A percentile compares a stretch with the other conserved stretches of the same genome.
phyloP scores from a whole-genome alignment of 2,329 filamentous ascomycete genomes.

The Alternaria postmessia region DNA sequence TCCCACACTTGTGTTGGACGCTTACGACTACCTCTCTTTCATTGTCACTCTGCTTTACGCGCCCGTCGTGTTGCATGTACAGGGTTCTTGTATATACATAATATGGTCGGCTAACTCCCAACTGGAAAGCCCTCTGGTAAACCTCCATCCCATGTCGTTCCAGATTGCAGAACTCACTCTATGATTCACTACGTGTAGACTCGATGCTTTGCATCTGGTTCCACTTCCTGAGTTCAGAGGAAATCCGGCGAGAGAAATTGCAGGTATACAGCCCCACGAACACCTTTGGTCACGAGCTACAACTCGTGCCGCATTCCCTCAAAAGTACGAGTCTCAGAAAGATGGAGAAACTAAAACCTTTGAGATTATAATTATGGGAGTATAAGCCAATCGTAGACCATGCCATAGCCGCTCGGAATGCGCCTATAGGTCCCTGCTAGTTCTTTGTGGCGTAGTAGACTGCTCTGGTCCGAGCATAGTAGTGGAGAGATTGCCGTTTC shows the following conservation, averaged over 20 bases:
- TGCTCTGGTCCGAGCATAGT: neutral
- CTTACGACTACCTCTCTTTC: neutral
- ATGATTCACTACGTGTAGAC: neutral
- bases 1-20: neutral
- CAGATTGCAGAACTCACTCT: neutral
- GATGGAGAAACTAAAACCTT: neutral
- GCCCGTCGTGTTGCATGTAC: neutral
- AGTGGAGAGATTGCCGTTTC: neutral
- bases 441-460: neutral
- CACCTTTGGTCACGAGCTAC: neutral
- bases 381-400: neutral
- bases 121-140: neutral
- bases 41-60: neutral
- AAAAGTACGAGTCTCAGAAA: neutral
- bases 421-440: neutral
- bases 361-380: neutral
- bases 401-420: neutral
- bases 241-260: neutral
- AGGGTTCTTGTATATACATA: neutral
- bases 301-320: neutral
- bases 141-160: constrained; percentile 1
- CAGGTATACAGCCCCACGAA: neutral
- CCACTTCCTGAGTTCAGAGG: too few relatives aligned
- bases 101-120: neutral
- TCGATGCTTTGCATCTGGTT: neutral